A percentile compares a stretch with the other conserved stretches of the same genome.
These are phyloP conservation scores for Leishmania aethiopica DNA, from an alignment of 208 protist genomes.

Conservation along the genomic window DNA sequence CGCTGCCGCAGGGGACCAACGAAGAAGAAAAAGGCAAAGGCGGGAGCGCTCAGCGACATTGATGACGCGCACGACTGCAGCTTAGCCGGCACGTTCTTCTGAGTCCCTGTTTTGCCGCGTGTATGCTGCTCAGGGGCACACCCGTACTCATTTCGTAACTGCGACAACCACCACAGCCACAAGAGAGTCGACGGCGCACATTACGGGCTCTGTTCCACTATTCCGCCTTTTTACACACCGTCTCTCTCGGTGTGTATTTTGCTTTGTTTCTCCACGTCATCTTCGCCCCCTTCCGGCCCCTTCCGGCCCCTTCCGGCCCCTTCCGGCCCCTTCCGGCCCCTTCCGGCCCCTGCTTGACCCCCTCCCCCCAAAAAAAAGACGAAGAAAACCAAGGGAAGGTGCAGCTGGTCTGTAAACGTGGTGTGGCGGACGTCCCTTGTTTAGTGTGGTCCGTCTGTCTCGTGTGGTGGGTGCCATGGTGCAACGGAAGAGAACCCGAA, in stretches of 20 bases:
- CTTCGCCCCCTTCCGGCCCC: no score
- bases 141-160: not conserved
- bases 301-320: not conserved
- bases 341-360: not conserved
- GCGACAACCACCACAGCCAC: not conserved
- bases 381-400: not conserved
- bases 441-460: not conserved
- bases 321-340: no score
- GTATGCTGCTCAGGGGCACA: not conserved
- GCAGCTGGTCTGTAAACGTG: not conserved
- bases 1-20: not conserved
- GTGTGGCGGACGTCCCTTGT: not conserved
- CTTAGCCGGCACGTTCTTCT: not conserved
- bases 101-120: not conserved
- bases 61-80: not conserved
- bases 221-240: not conserved
- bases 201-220: no score
- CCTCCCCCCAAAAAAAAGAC: no score
- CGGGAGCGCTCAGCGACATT: not conserved
- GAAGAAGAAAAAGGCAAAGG: not conserved
- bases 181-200: not conserved
- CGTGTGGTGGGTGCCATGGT: no score
- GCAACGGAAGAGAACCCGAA: not conserved
- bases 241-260: not conserved
- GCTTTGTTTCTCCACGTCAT: no score